Evolutionary conservation across 805 yeast genomes (phyloP), one percentile per base, ranked within the genome.

Genomic region (Blastobotrys chiropterorum): DNA sequence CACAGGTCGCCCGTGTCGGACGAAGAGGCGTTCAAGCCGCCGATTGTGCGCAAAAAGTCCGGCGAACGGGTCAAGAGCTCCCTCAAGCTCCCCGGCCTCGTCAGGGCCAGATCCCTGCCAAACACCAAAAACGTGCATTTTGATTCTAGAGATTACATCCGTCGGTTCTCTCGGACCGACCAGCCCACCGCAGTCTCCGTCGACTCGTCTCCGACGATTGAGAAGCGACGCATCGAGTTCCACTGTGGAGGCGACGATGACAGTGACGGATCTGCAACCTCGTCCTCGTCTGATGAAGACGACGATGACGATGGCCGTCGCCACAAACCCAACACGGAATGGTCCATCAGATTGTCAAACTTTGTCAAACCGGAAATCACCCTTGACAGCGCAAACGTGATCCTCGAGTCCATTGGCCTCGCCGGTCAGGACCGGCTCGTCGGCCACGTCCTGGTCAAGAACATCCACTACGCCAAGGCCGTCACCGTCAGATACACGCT

Each of bases 51-150:
- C 47, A 90, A 90, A 66, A 90, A 90, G 66, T 80, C 89, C 0
- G 97, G 96, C n/a, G 96, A 89, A 63, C 71, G 86, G 44, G 85
- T 88, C 44, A 86, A 86, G 63, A 80, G 90, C 1, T 83, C 87
- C 13, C 72, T 88, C 51, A 85, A 83, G 62, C 54, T 58, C 22
- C 65, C 67, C 16, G 60, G 73, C 8, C 65, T 72, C n/a, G 66
- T 60, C 38, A 66, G 56, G 64, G 52, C 60, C 45, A 56, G 61
- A 46, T 60, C 68, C 20, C 63, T 68, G 60, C 74, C 76, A 8
- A 76, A 80, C 58, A 76, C 80, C 58, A 83, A 82, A 62, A 85
- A 80, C 64, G 97, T 89, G 5, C 96, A 88, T 72, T 89, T 89
- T 64, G 90, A 86, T 47, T 75, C 80, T 43, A 79, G 74, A 31